Evolutionary conservation across 768 basidiomycete genomes (phyloP).

Genomic region (Phanerodontia chrysosporium): DNA sequence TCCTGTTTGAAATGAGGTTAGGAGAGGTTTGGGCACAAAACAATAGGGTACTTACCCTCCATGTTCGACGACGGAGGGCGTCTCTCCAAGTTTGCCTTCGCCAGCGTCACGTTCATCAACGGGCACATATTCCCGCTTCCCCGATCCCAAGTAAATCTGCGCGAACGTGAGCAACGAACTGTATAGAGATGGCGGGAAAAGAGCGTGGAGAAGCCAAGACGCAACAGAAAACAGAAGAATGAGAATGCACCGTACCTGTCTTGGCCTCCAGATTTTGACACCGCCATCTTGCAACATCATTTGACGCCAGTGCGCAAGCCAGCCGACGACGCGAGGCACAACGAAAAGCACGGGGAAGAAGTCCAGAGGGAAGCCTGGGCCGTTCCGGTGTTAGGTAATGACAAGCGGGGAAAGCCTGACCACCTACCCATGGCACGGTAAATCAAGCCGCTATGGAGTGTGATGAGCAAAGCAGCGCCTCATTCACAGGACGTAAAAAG

Average conservation of each 20-base stretch:
- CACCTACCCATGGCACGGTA: conserved; percentile 85
- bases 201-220: neutral
- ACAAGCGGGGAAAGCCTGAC: neutral
- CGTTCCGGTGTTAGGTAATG: neutral
- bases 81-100: conserved; percentile 46
- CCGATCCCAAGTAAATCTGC: conserved; percentile 75
- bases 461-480: neutral
- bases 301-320: conserved; percentile 93
- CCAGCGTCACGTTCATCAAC: conserved; percentile 55
- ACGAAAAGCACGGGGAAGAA: conserved; percentile 94
- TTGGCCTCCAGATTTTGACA: conserved; percentile 91
- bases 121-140: conserved; percentile 71
- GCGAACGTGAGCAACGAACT: neutral
- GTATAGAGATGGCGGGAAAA: neutral
- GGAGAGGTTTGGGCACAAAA: conserved; percentile 2
- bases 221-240: neutral
- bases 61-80: conserved; percentile 61
- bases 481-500: neutral
- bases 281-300: conserved; percentile 90
- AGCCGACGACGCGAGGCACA: conserved; percentile 88
- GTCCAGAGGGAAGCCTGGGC: conserved; percentile 81
- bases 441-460: conserved; percentile 63
- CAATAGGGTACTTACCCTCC: conserved; percentile 58
- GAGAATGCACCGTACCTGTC: conserved; percentile 52
- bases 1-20: conserved; percentile 35